These are phyloP conservation scores for Paramecium caudatum DNA, from an alignment of 73 alveolate genomes.

Conservation along the genomic window DNA sequence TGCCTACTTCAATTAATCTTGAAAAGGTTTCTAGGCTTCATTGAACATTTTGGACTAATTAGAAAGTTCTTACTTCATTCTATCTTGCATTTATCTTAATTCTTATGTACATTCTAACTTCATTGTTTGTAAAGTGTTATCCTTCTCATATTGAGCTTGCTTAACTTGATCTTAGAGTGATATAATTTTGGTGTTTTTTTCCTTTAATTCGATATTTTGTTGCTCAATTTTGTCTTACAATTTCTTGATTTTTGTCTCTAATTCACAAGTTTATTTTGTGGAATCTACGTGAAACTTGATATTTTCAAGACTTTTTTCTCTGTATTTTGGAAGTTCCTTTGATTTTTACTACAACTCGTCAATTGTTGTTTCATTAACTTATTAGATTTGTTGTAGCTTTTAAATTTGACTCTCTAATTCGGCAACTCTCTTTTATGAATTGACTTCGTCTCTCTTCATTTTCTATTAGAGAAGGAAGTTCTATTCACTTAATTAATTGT, in stretches of 20 bases:
- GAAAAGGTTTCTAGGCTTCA: slow-evolving; percentile 39
- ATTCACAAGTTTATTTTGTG: slow-evolving; percentile 33
- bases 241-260: slow-evolving; percentile 8
- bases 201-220: background rate
- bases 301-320: slow-evolving; percentile 39
- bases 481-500: background rate
- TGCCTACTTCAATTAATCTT: slow-evolving; percentile 14
- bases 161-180: background rate
- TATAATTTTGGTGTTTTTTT: background rate
- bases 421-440: background rate
- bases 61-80: slow-evolving; percentile 16
- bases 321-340: background rate
- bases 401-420: background rate
- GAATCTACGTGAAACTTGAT: slow-evolving; percentile 42
- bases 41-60: background rate
- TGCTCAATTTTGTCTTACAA: background rate
- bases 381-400: background rate
- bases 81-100: slow-evolving; percentile 11
- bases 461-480: background rate
- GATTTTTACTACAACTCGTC: slow-evolving; percentile 16
- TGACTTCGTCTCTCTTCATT: background rate
- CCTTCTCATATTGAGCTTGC: background rate
- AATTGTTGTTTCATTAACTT: background rate
- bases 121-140: background rate
- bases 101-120: slow-evolving; percentile 29